Evolutionary conservation across 2,329 filamentous ascomycete species (phyloP).

Genomic region (Penicillium sp.): DNA sequence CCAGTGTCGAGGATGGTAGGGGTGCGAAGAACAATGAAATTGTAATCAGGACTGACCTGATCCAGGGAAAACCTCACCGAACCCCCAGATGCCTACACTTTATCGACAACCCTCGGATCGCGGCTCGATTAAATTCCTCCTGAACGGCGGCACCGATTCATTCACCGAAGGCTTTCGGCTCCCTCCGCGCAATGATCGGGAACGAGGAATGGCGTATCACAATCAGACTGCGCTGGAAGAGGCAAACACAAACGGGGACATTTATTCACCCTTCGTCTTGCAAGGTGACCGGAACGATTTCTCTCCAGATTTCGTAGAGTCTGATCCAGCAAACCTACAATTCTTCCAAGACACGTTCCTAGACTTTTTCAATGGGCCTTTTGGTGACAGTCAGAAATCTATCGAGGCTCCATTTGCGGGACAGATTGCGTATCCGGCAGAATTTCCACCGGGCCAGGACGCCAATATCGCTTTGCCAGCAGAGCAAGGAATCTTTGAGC

Average conservation of each 20-base stretch:
- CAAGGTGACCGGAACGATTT: slow-evolving; percentile 24
- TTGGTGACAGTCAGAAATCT: slow-evolving; percentile 33
- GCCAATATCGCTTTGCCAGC: slow-evolving; percentile 24
- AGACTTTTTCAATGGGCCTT: slow-evolving; percentile 45
- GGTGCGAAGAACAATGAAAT: background rate
- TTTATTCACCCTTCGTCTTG: slow-evolving; percentile 23
- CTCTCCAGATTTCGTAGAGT: slow-evolving; percentile 27
- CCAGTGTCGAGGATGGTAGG: slow-evolving; percentile 27
- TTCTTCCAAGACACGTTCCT: slow-evolving; percentile 45
- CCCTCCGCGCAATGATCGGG: slow-evolving; percentile 45
- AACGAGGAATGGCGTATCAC: slow-evolving; percentile 43
- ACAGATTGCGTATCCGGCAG: slow-evolving; percentile 25
- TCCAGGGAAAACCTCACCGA: slow-evolving; percentile 23
- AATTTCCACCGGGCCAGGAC: slow-evolving; percentile 26
- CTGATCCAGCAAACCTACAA: slow-evolving; percentile 31
- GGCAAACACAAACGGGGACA: slow-evolving; percentile 22
- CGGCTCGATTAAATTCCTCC: slow-evolving; percentile 52
- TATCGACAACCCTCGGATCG: slow-evolving; percentile 44
- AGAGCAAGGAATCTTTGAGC: slow-evolving; percentile 37
- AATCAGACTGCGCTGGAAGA: slow-evolving; percentile 36
- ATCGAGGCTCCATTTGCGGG: slow-evolving; percentile 28
- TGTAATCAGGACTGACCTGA: background rate
- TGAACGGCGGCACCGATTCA: slow-evolving; percentile 51
- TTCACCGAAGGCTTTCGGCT: slow-evolving; percentile 52
- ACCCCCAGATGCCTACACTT: slow-evolving; percentile 29